Base-by-base conservation (phyloP, 768 basidiomycete genomes). In the Kwoniella europaea region DNA sequence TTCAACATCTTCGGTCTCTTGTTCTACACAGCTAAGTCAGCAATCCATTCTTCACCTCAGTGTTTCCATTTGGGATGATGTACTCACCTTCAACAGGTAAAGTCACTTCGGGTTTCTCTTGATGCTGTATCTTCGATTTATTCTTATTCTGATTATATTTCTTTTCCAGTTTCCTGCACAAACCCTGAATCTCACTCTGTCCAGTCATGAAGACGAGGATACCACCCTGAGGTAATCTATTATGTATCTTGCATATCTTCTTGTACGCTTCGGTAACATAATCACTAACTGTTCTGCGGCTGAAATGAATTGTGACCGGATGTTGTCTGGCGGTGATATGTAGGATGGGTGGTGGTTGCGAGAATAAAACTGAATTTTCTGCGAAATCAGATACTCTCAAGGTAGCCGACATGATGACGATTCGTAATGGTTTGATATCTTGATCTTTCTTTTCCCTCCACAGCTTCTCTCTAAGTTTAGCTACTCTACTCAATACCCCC, bases 371-470 rank as follows among this genome's bases (percentile, higher is more conserved):
- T 68, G 84, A 88, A 83, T 98, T 98, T 70, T 91, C 89, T 1
- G 91, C 89, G 76, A 99, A 98, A 84, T 98, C 97, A 71, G 89
- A 89, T 59, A 98, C 90, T 27, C 94, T 92, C 6, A 98, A 88
- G 0, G 97, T 98, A 3, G 97, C 97, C 15, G 97, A 99, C 97
- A 99, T 99, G 84, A 99, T 97, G 71, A 98, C 88, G 62, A 99
- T 86, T 20, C 97, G 90, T 16, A 99, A 84, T 12, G 95, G 96
- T 90, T 92, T 75, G 24, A 68, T 62, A 9, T 62, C 24, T 44
- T 66, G 62, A 15, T 68, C 24, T 35, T 58, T 67, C 15, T 24
- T 62, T 67, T 91, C 88, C 42, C 84, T 73, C 94, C 95, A 98
- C 86, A 92, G 87, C 64, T 91, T 88, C 82, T 98, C 95, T 61